phyloP scores from a whole-genome alignment of 2,329 filamentous ascomycete genomes.

The Epichloe gansuensis region DNA sequence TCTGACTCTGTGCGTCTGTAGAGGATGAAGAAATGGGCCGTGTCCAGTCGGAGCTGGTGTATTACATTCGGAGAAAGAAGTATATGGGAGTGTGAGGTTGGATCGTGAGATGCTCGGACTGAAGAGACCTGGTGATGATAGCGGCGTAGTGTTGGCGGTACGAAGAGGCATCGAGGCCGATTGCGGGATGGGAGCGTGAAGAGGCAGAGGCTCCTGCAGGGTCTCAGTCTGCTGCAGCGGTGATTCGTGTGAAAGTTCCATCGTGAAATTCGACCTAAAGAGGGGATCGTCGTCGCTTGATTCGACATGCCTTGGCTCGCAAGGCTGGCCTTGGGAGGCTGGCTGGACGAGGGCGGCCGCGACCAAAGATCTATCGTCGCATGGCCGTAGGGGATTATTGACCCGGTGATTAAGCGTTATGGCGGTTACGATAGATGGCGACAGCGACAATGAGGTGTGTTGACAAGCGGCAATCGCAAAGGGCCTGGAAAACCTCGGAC shows the following conservation, averaged over 20 bases:
- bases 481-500: background rate
- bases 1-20: conserved; percentile 61
- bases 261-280: conserved; percentile 5
- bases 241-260: conserved; percentile 8
- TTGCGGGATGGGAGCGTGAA: conserved; percentile 20
- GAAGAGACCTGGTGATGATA: conserved; percentile 50
- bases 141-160: conserved; percentile 43
- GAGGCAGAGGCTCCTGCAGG: conserved; percentile 10
- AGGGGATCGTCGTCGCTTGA: conserved; percentile 3
- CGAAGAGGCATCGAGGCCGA: conserved; percentile 30
- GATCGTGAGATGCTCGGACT: conserved; percentile 35
- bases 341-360: conserved; percentile 4
- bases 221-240: conserved; percentile 3
- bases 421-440: background rate
- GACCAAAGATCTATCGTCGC: conserved; percentile 8
- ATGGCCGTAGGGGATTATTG: conserved; percentile 2
- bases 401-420: background rate
- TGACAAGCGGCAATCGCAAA: background rate
- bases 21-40: conserved; percentile 55
- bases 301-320: conserved; percentile 9
- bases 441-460: background rate
- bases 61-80: conserved; percentile 39
- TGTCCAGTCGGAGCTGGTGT: conserved; percentile 35
- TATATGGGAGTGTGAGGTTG: conserved; percentile 22
- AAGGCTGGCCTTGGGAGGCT: conserved; percentile 4